Evolutionary conservation across 495 filamentous ascomycete species (phyloP), one percentile per base, ranked within the genome.

Genomic region (Clohesyomyces aquaticus): DNA sequence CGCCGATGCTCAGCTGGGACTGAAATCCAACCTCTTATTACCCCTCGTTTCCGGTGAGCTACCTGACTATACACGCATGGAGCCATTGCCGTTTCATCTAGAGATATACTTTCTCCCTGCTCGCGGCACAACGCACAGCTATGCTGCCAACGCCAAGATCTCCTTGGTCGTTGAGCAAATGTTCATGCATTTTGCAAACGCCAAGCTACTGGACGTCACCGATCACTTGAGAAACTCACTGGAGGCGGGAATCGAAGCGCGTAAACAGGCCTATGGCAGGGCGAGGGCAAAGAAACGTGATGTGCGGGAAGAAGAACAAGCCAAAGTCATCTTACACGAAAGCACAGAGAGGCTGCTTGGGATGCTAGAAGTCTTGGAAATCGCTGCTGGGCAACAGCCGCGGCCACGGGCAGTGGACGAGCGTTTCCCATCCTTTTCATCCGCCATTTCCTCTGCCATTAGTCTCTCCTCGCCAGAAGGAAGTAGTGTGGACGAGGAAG

Each of bases 131-230:
- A 85, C 80, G 0, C 74, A 81, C 4, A 83, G 79, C 6, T 74
- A 81, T 0, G 80, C 80, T 4, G 90, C 95, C 50, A 96, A 97
- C 70, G 86, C 88, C 2, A 93, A 91, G 74, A 79, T 96, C 29
- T 88, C 87, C 3, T 75, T 96, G 2, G 71, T 90, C 52, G 72
- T 96, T 0, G 93, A 98, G 74, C 79, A 80, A 0, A 72, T 95
- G 56, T 64, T 93, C 51, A 61, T 67, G 54, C 56, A 45, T 16
- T 61, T 69, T 50, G 61, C 67, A 55, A 68, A 73, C 0, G 67
- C 69, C 23, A 64, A 73, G 0, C 55, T 74, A 60, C 60, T 87
- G 8, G 69, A 66, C 21, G 75, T 82, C 47, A 82, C 80, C 3
- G 51, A 51, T 12, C 3, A 16, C 14, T 68, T 95, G 22, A 73